phyloP scores from a whole-genome alignment of 345 rosid genomes.

The Arabis alpina region DNA sequence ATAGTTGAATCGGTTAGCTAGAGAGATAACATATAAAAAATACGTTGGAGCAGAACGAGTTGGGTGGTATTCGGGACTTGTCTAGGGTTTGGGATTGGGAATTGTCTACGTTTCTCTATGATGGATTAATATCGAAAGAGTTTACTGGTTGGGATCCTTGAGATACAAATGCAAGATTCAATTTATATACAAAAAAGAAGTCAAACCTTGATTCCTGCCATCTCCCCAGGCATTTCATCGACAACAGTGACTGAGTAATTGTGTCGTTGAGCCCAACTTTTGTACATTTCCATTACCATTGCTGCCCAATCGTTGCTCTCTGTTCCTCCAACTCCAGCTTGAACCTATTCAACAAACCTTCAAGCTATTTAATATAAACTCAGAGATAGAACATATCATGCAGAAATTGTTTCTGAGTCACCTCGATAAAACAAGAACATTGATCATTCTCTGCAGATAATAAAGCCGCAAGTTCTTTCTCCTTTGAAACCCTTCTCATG shows the following conservation, averaged over 20 bases:
- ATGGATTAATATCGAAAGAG: not conserved
- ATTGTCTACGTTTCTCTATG: not conserved
- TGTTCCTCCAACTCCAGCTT: slow-evolving; percentile 99
- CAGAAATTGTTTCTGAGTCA: slow-evolving; percentile 31
- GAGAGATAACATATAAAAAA: not conserved
- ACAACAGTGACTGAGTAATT: slow-evolving; percentile 68
- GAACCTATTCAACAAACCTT: slow-evolving; percentile 56
- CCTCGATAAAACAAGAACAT: slow-evolving; percentile 88
- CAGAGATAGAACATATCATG: slow-evolving; percentile 20
- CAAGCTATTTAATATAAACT: slow-evolving; percentile 2
- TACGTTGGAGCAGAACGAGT: not conserved
- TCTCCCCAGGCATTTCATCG: slow-evolving; percentile 91
- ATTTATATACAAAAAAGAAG: not conserved
- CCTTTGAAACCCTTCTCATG: slow-evolving; percentile 83
- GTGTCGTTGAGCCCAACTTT: slow-evolving; percentile 73
- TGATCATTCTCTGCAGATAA: slow-evolving; percentile 80
- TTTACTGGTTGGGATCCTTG: not conserved
- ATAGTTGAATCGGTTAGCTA: not conserved
- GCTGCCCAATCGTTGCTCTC: slow-evolving; percentile 99
- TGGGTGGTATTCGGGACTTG: not conserved
- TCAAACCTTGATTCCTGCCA: slow-evolving; percentile 93
- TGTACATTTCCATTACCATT: slow-evolving; percentile 95
- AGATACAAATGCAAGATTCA: not conserved
- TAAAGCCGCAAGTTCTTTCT: slow-evolving; percentile 91
- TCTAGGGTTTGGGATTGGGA: not conserved